These are phyloP conservation scores for Patellifolia procumbens DNA, from an alignment of 179 eudicot species.

Conservation along the genomic window DNA sequence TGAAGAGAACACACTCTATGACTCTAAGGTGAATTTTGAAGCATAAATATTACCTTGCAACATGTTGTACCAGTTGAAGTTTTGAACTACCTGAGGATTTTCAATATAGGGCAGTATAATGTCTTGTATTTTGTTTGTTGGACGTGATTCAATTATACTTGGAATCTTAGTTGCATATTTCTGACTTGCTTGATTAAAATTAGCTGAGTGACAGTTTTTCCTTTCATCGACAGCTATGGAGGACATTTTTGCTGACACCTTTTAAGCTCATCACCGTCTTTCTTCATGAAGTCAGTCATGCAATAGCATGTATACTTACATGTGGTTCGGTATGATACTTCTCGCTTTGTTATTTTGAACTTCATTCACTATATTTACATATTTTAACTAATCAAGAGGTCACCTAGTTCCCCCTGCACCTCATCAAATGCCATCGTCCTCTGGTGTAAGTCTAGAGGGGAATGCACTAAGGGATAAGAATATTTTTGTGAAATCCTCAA, in stretches of 20 bases:
- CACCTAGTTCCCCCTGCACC: neutral
- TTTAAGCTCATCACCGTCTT: constrained; percentile 82
- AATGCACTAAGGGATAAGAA: neutral
- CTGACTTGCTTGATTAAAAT: constrained; percentile 5
- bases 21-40: constrained; percentile 3
- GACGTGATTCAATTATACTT: constrained; percentile 2
- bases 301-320: constrained; percentile 65
- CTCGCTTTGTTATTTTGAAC: neutral
- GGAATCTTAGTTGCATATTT: neutral
- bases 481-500: too few species aligned
- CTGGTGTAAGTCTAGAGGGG: neutral
- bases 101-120: neutral
- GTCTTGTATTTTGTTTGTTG: neutral
- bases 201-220: constrained; percentile 6
- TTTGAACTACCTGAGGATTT: constrained; percentile 7
- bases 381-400: neutral
- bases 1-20: neutral
- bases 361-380: too few species aligned
- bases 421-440: neutral
- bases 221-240: constrained; percentile 58
- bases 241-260: constrained; percentile 67
- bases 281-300: constrained; percentile 80
- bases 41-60: too few species aligned
- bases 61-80: neutral
- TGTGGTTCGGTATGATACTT: constrained; percentile 58